A percentile compares a stretch with the other conserved stretches of the same genome.
phyloP scores from a whole-genome alignment of 176 grass and related monocot species.

The Echinochloa phyllopogon region DNA sequence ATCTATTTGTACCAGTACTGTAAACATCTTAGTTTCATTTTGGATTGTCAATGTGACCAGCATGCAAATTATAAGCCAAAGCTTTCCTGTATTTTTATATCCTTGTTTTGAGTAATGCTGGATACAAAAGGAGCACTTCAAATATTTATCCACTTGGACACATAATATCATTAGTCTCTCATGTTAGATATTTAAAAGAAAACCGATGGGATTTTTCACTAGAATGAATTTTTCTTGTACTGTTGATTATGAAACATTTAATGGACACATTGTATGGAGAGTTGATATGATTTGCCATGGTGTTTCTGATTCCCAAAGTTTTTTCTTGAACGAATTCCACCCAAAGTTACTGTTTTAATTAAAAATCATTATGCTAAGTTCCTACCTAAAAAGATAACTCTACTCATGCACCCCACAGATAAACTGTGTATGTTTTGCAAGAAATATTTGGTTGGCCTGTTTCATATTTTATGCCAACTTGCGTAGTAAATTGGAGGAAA shows the following conservation, averaged over 20 bases:
- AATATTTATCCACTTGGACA: not conserved
- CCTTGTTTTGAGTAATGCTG: constrained; percentile 3
- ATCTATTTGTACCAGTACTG: constrained; percentile 10
- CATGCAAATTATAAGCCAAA: constrained; percentile 11
- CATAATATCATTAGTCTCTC: not conserved
- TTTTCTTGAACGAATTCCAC: not conserved
- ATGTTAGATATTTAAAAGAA: constrained; percentile 25
- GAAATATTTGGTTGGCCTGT: constrained; percentile 1
- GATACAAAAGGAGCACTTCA: constrained; percentile 4
- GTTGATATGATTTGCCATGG: not conserved
- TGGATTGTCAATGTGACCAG: not conserved
- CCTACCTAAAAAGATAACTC: constrained; percentile 14
- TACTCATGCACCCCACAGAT: constrained; percentile 19
- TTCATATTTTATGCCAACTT: constrained; percentile 26
- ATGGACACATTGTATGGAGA: not conserved
- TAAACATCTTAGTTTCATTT: constrained; percentile 26
- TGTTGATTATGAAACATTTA: constrained; percentile 26
- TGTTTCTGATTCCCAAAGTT: not conserved
- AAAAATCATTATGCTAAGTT: not conserved
- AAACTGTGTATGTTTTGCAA: constrained; percentile 1
- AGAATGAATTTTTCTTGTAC: not conserved
- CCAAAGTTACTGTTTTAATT: not conserved
- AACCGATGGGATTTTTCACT: not conserved
- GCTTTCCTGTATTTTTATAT: not conserved
- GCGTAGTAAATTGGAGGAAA: constrained; percentile 5